Percentiles rank a stretch among this genome's conserved stretches.
Evolutionary conservation across 306 rosid genomes (phyloP).

Genomic region (Sindora glabra): DNA sequence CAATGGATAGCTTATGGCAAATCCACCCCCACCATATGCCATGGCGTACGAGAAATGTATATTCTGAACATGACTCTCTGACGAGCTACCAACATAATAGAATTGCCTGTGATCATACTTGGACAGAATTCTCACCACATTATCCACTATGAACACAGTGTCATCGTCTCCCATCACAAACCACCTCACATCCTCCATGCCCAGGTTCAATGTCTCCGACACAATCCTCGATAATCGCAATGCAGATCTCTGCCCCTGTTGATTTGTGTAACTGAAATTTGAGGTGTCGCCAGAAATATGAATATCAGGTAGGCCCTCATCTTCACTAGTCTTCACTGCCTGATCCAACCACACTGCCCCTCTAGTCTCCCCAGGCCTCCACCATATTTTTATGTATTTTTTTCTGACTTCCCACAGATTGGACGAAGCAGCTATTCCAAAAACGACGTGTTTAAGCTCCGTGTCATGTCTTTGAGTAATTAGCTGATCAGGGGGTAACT

Average conservation of each 20-base stretch:
- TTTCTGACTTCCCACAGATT: slow-evolving; percentile 58
- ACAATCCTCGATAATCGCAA: slow-evolving; percentile 78
- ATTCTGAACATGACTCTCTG: slow-evolving; percentile 87
- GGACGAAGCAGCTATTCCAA: slow-evolving; percentile 84
- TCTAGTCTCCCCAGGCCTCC: slow-evolving; percentile 73
- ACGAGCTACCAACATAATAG: slow-evolving; percentile 75
- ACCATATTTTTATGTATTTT: slow-evolving; percentile 79
- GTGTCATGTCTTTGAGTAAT: slow-evolving; percentile 31
- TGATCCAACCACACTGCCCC: slow-evolving; percentile 83
- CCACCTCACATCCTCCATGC: slow-evolving; percentile 86
- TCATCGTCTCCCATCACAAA: slow-evolving; percentile 94
- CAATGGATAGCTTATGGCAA: slow-evolving; percentile 85
- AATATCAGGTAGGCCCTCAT: slow-evolving; percentile 61
- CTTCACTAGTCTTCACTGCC: slow-evolving; percentile 14
- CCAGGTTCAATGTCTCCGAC: slow-evolving; percentile 73
- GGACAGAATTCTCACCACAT: slow-evolving; percentile 51
- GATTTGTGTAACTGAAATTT: slow-evolving; percentile 48
- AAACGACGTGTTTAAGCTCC: slow-evolving; percentile 57
- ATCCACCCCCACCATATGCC: slow-evolving; percentile 97
- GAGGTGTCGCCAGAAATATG: slow-evolving; percentile 56
- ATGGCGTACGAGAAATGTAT: slow-evolving; percentile 76
- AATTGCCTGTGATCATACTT: slow-evolving; percentile 74
- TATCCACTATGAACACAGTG: slow-evolving; percentile 71
- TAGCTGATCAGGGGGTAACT: slow-evolving; percentile 4
- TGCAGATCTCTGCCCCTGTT: slow-evolving; percentile 75